Evolutionary conservation across 805 yeast genomes (phyloP), one percentile per base, ranked within the genome.

Genomic region (Myxozyma melibiosi): DNA sequence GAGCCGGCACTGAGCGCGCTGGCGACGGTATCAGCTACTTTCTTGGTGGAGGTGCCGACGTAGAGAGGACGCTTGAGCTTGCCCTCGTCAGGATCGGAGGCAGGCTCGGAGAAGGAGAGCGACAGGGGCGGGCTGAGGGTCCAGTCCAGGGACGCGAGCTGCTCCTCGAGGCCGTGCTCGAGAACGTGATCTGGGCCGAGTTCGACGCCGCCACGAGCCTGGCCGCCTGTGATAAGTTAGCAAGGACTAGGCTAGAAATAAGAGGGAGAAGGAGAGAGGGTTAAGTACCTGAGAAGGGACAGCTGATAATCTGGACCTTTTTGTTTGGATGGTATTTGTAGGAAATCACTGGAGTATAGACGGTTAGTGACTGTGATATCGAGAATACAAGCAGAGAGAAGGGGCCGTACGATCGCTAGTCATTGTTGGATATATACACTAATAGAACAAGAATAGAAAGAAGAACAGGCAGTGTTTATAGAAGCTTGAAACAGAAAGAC

Each of bases 141-240:
- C 97, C 97, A 92, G 22, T 92, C 95, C 46, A 92, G 76, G 1
- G 76, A 74, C 61, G 80, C 73, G 53, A 92, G 69, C 66, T 87
- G 86, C 25, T 76, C 63, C 59, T 80, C 76, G 57, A 92, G 76
- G 3, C 97, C 97, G 52, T 82, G 80, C 60, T 85, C 80, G 45
- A 90, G 71, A 63, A 92, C 76, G 71, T 82, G 86, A 58, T 84
- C 80, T n/a, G 99, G 98, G 34, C 97, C 99, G 49, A 83, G 80
- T 69, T 92, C 99, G 38, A 92, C 97, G 62, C 99, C 99, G 24
- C 84, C 80, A 69, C 89, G 88, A 39, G 90, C 91, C 73, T 92
- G 99, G 60, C 99, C 99, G 24, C 97, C 98, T 41, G 33, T 11
- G 14, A 25, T 37, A n/a, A n/a, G 51, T 24, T 16, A 24, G 13